phyloP scores from a whole-genome alignment of 306 rosid species.

The Quercus alba region DNA sequence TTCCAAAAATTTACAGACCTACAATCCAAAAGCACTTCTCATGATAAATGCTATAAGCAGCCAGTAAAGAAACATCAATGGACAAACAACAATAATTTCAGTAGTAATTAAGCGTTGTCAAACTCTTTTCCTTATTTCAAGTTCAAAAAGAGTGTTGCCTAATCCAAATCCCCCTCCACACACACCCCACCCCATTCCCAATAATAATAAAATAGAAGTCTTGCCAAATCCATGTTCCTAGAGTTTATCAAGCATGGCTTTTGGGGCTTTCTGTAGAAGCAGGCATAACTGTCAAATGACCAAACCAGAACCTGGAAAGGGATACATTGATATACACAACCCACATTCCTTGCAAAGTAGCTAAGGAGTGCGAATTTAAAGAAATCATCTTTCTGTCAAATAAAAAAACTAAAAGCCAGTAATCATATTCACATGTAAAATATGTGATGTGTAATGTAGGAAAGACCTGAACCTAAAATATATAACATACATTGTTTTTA shows the following conservation, averaged over 20 bases:
- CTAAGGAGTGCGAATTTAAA: neutral
- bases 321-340: neutral
- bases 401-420: neutral
- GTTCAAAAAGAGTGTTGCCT: neutral
- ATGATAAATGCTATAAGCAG: neutral
- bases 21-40: slow-evolving; percentile 2
- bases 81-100: neutral
- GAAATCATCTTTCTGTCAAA: no score
- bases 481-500: neutral
- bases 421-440: neutral
- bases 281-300: neutral
- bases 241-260: neutral
- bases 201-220: neutral
- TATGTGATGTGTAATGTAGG: neutral
- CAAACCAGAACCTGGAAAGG: neutral
- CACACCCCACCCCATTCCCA: neutral
- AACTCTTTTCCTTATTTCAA: neutral
- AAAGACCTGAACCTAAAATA: neutral
- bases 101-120: neutral
- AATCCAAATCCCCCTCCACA: neutral
- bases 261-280: neutral
- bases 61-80: neutral
- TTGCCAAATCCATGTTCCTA: neutral
- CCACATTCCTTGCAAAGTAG: neutral
- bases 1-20: slow-evolving; percentile 59